phyloP scores from a whole-genome alignment of 768 basidiomycete genomes.

The Cyathus striatus region DNA sequence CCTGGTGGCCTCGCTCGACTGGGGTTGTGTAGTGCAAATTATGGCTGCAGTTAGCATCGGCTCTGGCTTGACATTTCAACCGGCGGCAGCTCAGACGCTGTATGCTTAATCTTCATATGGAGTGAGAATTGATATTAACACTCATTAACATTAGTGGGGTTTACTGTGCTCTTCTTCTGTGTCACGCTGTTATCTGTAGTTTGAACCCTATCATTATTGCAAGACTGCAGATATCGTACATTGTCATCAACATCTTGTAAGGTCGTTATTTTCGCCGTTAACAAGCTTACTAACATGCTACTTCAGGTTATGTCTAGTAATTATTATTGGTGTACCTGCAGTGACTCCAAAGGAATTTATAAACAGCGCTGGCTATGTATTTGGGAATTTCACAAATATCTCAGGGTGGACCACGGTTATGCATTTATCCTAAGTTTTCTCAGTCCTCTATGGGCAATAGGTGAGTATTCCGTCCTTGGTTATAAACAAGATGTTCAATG shows the following conservation, averaged over 20 bases:
- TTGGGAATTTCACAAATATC: constrained; percentile 54
- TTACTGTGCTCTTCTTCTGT: constrained; percentile 51
- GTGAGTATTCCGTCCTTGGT: too few species aligned
- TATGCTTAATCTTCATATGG: constrained; percentile 18
- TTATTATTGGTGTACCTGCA: constrained; percentile 59
- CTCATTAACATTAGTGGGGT: constrained; percentile 55
- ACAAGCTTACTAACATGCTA: too few species aligned
- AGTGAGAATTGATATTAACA: too few species aligned
- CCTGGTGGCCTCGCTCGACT: constrained; percentile 49
- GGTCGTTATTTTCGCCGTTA: constrained; percentile 12
- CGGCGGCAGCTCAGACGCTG: constrained; percentile 37
- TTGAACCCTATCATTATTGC: constrained; percentile 57
- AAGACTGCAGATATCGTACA: constrained; percentile 58
- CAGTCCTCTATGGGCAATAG: constrained; percentile 30
- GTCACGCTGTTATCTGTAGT: constrained; percentile 57
- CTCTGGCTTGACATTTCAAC: constrained; percentile 27
- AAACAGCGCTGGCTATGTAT: constrained; percentile 52
- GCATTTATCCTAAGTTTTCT: constrained; percentile 39
- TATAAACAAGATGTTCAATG: too few species aligned
- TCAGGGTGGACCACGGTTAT: constrained; percentile 48
- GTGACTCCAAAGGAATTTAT: constrained; percentile 49
- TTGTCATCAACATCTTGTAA: constrained; percentile 59
- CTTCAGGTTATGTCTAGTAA: constrained; percentile 54
- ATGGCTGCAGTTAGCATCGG: constrained; percentile 57
- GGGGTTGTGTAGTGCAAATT: constrained; percentile 55